A percentile compares a stretch with the other conserved stretches of the same genome.
phyloP scores from a whole-genome alignment of 2,329 filamentous ascomycete species.

The Aspergillus sp. region DNA sequence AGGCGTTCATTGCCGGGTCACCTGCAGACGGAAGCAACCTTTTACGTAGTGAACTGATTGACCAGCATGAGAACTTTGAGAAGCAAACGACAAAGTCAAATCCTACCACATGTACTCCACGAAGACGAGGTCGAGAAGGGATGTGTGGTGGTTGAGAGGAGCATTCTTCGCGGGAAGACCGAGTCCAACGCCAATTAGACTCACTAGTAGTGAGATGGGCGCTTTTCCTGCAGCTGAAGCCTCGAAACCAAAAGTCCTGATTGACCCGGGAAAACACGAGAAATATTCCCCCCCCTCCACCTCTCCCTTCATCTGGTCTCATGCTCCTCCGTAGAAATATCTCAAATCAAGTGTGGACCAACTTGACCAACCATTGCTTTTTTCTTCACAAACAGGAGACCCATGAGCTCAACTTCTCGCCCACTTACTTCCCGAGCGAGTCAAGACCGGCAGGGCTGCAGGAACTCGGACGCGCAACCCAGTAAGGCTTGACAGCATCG shows the following conservation, averaged over 20 bases:
- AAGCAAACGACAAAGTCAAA: not conserved
- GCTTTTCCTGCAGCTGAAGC: constrained; percentile 12
- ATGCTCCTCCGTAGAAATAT: not conserved
- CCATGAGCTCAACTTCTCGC: not conserved
- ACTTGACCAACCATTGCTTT: constrained; percentile 9
- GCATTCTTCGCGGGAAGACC: not conserved
- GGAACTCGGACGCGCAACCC: constrained; percentile 7
- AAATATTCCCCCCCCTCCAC: not conserved
- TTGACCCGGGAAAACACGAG: not conserved
- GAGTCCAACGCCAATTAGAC: not conserved
- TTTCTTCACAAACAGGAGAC: not conserved
- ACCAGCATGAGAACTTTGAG: not conserved
- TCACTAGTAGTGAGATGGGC: constrained; percentile 4
- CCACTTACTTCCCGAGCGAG: constrained; percentile 1
- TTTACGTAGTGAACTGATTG: not conserved
- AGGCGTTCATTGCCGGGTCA: not conserved
- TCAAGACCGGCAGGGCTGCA: constrained; percentile 11
- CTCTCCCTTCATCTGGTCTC: not conserved
- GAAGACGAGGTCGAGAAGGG: not conserved
- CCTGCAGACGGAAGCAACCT: not conserved
- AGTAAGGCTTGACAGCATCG: constrained; percentile 3
- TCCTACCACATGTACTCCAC: not conserved
- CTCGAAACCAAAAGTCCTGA: not conserved
- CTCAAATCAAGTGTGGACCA: constrained; percentile 9
- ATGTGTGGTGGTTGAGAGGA: not conserved